A percentile compares a stretch with the other conserved stretches of the same genome.
Evolutionary conservation across 2,329 filamentous ascomycete genomes (phyloP).

Genomic region (Botryotinia narcissicola): DNA sequence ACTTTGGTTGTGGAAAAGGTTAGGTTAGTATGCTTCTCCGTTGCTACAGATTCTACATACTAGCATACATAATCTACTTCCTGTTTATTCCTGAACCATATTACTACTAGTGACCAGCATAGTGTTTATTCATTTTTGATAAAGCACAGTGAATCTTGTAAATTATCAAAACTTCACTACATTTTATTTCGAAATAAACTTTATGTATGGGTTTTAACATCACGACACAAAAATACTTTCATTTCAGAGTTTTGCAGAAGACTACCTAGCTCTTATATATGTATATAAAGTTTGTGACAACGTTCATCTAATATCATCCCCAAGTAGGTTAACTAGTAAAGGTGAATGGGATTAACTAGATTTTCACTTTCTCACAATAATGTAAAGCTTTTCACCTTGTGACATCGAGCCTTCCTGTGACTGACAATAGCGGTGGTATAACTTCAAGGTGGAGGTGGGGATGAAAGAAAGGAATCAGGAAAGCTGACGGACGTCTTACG

Average conservation of each 20-base stretch:
- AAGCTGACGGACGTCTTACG: background rate
- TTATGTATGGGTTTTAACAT: background rate
- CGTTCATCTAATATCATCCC: background rate
- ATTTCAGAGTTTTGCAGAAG: background rate
- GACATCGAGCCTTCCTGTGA: background rate
- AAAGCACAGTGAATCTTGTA: background rate
- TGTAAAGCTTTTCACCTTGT: background rate
- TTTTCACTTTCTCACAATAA: background rate
- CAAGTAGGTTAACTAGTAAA: background rate
- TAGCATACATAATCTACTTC: background rate
- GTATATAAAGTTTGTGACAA: rapidly evolving
- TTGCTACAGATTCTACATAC: background rate
- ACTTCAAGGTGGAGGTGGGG: background rate
- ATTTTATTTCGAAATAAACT: background rate
- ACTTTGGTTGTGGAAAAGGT: background rate
- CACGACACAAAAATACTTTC: background rate
- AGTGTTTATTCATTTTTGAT: background rate
- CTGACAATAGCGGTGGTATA: background rate
- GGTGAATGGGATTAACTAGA: background rate
- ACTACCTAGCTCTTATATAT: background rate
- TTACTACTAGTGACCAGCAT: background rate
- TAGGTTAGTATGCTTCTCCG: background rate
- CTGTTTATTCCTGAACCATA: background rate
- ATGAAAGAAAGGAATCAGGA: background rate
- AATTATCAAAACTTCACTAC: background rate